These are phyloP conservation scores for Nicotiana benthamiana DNA, from an alignment of 257 asterid species.

Conservation along the genomic window DNA sequence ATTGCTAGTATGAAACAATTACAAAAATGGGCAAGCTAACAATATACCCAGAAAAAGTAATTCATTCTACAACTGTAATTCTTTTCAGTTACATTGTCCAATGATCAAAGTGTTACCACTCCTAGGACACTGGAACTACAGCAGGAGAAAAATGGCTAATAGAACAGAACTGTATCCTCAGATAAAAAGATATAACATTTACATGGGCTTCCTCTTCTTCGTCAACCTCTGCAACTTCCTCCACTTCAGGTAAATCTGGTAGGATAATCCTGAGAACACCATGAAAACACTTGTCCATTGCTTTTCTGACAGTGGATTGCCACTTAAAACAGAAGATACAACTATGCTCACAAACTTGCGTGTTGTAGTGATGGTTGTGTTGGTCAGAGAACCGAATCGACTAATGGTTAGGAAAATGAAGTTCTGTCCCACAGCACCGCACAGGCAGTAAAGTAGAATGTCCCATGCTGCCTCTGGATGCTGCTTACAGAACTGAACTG, in stretches of 20 bases:
- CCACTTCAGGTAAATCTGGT: conserved; percentile 88
- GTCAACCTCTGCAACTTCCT: conserved; percentile 53
- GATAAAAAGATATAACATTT: conserved; percentile 13
- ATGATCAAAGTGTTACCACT: not conserved
- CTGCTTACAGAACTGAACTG: conserved; percentile 70
- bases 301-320: conserved; percentile 71
- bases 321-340: conserved; percentile 77
- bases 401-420: conserved; percentile 88
- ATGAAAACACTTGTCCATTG: conserved; percentile 88
- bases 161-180: conserved; percentile 13
- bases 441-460: conserved; percentile 72
- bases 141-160: not conserved
- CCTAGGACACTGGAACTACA: not conserved
- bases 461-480: conserved; percentile 99
- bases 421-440: conserved; percentile 97
- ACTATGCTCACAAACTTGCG: conserved; percentile 97
- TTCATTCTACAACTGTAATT: not conserved
- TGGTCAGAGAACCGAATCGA: conserved; percentile 85
- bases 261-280: conserved; percentile 93
- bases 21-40: not conserved
- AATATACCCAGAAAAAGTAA: not conserved
- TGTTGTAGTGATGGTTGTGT: conserved; percentile 94
- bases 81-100: not conserved
- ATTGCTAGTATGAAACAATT: not conserved
- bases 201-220: conserved; percentile 65